A percentile compares a stretch with the other conserved stretches of the same genome.
Evolutionary conservation across 805 yeast species (phyloP).

Genomic region (Vanderwaltozyma yarrowii): DNA sequence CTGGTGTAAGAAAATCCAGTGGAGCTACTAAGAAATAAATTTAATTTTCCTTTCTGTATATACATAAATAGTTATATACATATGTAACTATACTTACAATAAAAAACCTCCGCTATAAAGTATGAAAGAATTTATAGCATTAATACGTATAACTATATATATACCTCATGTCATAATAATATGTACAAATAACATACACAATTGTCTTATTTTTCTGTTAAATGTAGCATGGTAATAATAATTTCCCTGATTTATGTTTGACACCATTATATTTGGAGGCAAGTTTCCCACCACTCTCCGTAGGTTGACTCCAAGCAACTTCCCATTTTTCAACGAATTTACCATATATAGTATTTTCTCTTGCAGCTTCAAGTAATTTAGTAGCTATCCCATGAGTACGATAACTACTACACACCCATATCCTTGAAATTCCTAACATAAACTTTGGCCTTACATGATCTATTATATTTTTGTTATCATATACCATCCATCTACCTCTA

Average conservation of each 20-base stretch:
- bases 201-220: constrained; percentile 2
- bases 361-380: constrained; percentile 35
- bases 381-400: constrained; percentile 44
- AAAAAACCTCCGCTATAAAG: no score
- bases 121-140: no score
- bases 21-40: constrained; percentile 22
- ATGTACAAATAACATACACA: no score
- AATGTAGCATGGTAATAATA: constrained; percentile 25
- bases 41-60: not conserved
- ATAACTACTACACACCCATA: constrained; percentile 36
- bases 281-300: constrained; percentile 50
- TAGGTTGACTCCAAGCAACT: constrained; percentile 67
- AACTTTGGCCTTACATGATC: constrained; percentile 34
- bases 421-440: constrained; percentile 40
- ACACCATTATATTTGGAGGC: constrained; percentile 49
- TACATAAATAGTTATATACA: no score
- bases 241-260: constrained; percentile 32
- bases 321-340: constrained; percentile 32
- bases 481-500: constrained; percentile 51
- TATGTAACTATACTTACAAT: no score
- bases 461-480: constrained; percentile 40
- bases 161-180: not conserved
- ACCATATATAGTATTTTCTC: constrained; percentile 41
- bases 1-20: constrained; percentile 27
- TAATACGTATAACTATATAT: not conserved